Evolutionary conservation across 352 stramenopile genomes (phyloP), one percentile per base, ranked within the genome.

Genomic region (Thalassiosira exigua): DNA sequence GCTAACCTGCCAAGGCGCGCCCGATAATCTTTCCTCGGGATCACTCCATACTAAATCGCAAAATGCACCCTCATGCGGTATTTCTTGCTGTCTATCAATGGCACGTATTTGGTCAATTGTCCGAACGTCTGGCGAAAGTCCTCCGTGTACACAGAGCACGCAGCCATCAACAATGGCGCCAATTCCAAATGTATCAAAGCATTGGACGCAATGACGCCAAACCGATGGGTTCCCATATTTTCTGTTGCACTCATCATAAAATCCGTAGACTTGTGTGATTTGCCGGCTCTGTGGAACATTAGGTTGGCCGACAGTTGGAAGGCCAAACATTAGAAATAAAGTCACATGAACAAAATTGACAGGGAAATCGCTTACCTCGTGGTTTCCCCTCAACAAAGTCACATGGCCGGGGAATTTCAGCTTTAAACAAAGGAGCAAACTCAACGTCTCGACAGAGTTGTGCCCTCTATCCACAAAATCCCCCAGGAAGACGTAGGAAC

Each of bases 181-280:
- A 53, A 99, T 91, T 27, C 96, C 96, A 24, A 99, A 82, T 77
- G 98, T 98, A 88, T 99, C 96, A 90, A 96, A 98, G 53, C 94
- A 94, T 77, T 98, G 94, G 11, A 95, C 98, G 69, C 98, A 98
- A 22, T 96, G 94, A 81, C 99, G 98, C 97, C 97, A 99, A 19
- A 99, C 94, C 66, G 98, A 98, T 26, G 96, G 97, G 79, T 97
- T 98, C 61, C 97, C 98, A 85, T 99, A 99, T 91, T 99, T 99
- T 73, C 96, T 89, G 39, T 98, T 84, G 81, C 96, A 99, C 92
- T 99, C 97, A 81, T 99, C 96, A 85, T 99, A 99, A 89, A 99
- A 99, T 29, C 97, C 97, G 80, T 99, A 98, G 32, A 94, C 90
- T 87, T 95, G 85, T 27, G 84, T 96, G 86, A 98, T 98, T 91